Evolutionary conservation across 495 filamentous ascomycete genomes (phyloP).

Genomic region (Penicillium malachiteum): DNA sequence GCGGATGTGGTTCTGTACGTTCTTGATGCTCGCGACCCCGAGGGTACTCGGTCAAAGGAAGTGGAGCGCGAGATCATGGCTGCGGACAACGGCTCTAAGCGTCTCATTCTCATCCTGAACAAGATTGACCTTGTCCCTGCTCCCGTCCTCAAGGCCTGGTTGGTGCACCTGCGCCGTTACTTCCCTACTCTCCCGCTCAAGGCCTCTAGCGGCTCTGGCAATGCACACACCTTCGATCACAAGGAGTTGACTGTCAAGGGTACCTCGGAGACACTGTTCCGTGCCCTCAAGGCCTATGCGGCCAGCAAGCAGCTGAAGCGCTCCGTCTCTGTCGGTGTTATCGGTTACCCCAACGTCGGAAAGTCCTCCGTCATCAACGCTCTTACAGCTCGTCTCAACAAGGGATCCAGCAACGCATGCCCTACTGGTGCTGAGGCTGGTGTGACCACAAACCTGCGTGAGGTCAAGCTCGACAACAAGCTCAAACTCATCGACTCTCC

Average conservation of each 20-base stretch:
- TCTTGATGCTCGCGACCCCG: constrained; percentile 88
- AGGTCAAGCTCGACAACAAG: constrained; percentile 93
- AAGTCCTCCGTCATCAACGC: constrained; percentile 98
- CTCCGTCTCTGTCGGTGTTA: constrained; percentile 86
- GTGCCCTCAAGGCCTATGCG: constrained; percentile 88
- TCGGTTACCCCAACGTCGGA: constrained; percentile 96
- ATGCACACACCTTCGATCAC: constrained; percentile 91
- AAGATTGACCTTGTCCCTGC: constrained; percentile 94
- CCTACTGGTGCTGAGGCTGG: constrained; percentile 91
- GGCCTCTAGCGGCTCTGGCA: constrained; percentile 77
- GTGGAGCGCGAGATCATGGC: constrained; percentile 89
- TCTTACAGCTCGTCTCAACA: constrained; percentile 76
- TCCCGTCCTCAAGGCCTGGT: constrained; percentile 76
- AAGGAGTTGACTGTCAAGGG: constrained; percentile 82
- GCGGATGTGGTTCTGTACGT: constrained; percentile 94
- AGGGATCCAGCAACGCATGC: constrained; percentile 65
- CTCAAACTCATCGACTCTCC: constrained; percentile 93
- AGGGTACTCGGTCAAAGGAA: constrained; percentile 85
- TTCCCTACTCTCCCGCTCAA: constrained; percentile 93
- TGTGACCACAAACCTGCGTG: constrained; percentile 82
- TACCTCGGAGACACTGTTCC: constrained; percentile 85
- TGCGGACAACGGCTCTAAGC: constrained; percentile 76
- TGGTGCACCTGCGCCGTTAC: constrained; percentile 79
- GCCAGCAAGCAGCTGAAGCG: constrained; percentile 80
- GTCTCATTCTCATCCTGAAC: constrained; percentile 91